Evolutionary conservation across 225 moss, liverwort and hornwort species (phyloP).

Genomic region (Antitrichia curtipendula): DNA sequence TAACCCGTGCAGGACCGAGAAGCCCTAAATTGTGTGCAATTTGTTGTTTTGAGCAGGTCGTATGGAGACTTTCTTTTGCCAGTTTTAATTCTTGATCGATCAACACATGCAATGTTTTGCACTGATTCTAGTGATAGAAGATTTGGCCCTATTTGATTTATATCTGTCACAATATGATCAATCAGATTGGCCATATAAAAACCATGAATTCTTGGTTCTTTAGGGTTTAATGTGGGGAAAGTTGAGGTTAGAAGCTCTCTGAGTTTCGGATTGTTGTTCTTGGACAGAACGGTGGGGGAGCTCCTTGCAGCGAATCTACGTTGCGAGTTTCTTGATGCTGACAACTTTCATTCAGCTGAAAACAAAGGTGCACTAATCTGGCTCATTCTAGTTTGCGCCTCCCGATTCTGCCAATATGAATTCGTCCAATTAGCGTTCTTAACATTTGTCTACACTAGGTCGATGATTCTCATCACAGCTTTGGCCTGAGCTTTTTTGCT

Average conservation of each 20-base stretch:
- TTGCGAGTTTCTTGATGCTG: slow-evolving; percentile 68
- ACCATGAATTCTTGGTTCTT: neutral
- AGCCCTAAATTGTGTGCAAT: neutral
- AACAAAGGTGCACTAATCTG: slow-evolving; percentile 44
- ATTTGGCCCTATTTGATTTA: neutral
- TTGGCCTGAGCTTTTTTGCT: neutral
- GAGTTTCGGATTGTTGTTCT: neutral
- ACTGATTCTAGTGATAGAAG: neutral
- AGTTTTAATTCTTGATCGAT: neutral
- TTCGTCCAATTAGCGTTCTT: neutral
- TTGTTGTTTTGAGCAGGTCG: neutral
- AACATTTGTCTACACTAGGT: neutral
- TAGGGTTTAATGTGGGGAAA: neutral
- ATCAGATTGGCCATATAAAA: neutral
- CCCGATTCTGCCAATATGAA: neutral
- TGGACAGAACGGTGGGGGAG: slow-evolving; percentile 62
- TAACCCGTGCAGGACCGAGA: neutral
- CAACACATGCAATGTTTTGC: neutral
- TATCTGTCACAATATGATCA: neutral
- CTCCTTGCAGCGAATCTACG: slow-evolving; percentile 32
- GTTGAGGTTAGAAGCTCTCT: neutral
- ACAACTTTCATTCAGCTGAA: slow-evolving; percentile 59
- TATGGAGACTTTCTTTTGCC: neutral
- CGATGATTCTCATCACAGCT: neutral
- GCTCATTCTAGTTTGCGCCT: neutral